Base-by-base conservation (phyloP, 2,329 filamentous ascomycete species). In the Calonectria pteridis region DNA sequence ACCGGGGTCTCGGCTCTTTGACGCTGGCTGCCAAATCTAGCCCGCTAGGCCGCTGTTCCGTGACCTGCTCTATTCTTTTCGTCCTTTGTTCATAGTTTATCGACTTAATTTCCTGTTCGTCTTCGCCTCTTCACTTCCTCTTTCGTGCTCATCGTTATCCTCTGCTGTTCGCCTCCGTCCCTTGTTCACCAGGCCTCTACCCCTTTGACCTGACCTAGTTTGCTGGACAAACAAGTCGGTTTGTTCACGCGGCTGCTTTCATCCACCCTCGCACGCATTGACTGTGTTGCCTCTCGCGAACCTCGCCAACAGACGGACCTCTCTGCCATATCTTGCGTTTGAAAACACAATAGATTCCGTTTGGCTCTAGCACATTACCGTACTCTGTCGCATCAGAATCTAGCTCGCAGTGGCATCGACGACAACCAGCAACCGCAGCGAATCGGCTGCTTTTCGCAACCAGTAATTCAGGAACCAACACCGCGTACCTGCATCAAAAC, bases 151-250 rank as follows among this genome's bases (percentile, higher is more conserved):
- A 63, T 46, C 46, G 37, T 55, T 58, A 23, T 23, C 35, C 28
- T 29, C 26, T 29, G 20, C 46, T 64, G 46, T 37, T 71, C 59
- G 10, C 37, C 29, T 28, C 23, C 63, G 37, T 51, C 40, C 43
- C 26, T 59, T 51, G 28, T 62, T 40, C 16, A 55, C 73, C 66
- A 46, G 66, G 69, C 33, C 26, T n/a, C 18, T 40, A 7, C 4
- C 35, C 10, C 51, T 63, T 63, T 50, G 4, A 31, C 49, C 51
- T 23, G 69, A 31, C 49, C 51, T 23, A 67, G 55, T 65, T 67
- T 63, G n/a, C 40, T 40, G 67, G 71, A 73, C 75, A 76, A 77
- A 73, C 74, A 75, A 77, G 63, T 49, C 58, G 49, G 58, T 77
- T 68, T 75, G 75, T 76, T 77, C 73, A 40, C 69, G 59, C 37